Evolutionary conservation across 192 early-diverging fungal genomes (phyloP).

Genomic region (Backusella tarrabulga): DNA sequence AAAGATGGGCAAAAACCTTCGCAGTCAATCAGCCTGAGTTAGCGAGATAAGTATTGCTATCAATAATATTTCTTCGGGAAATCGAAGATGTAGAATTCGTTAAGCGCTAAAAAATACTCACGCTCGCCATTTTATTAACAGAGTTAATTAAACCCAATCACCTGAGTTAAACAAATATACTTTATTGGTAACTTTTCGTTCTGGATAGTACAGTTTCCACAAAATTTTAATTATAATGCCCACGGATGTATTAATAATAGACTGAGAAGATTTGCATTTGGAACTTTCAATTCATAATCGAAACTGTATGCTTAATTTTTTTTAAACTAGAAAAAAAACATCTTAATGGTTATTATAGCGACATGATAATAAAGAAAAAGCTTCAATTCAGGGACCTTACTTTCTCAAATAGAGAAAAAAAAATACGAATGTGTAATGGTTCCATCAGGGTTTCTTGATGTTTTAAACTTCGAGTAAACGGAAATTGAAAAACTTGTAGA

Average conservation of each 20-base stretch:
- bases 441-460: neutral
- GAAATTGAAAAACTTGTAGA: neutral
- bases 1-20: neutral
- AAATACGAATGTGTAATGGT: neutral
- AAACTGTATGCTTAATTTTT: neutral
- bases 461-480: neutral
- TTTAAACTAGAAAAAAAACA: neutral
- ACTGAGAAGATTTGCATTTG: neutral
- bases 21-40: neutral
- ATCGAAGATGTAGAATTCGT: too few relatives aligned
- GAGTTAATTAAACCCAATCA: neutral
- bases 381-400: neutral
- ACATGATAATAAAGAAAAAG: too few relatives aligned
- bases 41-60: neutral
- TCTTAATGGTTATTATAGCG: too few relatives aligned
- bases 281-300: neutral
- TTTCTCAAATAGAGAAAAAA: neutral
- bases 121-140: neutral
- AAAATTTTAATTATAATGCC: neutral
- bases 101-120: too few relatives aligned
- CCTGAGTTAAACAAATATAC: neutral
- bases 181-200: neutral
- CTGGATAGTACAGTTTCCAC: neutral
- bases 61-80: too few relatives aligned
- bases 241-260: neutral